Evolutionary conservation across 2,329 filamentous ascomycete genomes (phyloP), one percentile per base, ranked within the genome.

Genomic region (Juglanconis oblonga): DNA sequence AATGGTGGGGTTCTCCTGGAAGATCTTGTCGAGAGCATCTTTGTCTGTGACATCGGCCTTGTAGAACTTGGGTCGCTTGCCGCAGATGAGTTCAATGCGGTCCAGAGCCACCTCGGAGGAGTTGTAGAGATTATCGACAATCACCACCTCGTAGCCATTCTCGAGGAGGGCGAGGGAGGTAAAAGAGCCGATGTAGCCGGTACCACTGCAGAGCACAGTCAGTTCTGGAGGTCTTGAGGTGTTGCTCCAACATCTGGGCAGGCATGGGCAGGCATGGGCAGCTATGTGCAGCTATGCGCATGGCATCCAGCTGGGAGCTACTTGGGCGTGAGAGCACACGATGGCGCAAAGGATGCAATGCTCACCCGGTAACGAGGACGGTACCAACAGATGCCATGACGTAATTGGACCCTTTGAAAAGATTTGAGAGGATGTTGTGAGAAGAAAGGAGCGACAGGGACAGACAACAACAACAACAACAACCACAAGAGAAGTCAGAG

Each of bases 181-280:
- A 83, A 98, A 98, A 54, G 94, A 98, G 74, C 95, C 95, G 77
- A 99, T 99, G 83, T 99, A 99, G 80, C 95, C 95, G 66, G 93
- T 97, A 72, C 95, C 95, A 84, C 95, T 97, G 74, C 62, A 68
- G 67, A 67, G 68, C 68, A 65, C 64, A 54, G 65, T 69, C 61
- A 71, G 66, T 63, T 56, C 47, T 29, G 38, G 33, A 11, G 13
- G 9, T 2, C 11, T 31, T 11, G 17, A 24, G 17, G 17, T 24
- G 17, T 24, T 24, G 17, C 17, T 24, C 17, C 17, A 24, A 24
- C 17, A 24, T 24, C 17, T 24, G 17, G 17, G 17, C 17, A 24
- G 17, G 17, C 17, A 24, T 24, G 17, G 17, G 17, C 17, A 24
- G 17, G 17, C 17, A 24, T 24, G 17, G 17, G n/a, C n/a, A n/a